Evolutionary conservation across 371 early-diverging fungal genomes (phyloP), one percentile per base, ranked within the genome.

Genomic region (Catenaria anguillulae): DNA sequence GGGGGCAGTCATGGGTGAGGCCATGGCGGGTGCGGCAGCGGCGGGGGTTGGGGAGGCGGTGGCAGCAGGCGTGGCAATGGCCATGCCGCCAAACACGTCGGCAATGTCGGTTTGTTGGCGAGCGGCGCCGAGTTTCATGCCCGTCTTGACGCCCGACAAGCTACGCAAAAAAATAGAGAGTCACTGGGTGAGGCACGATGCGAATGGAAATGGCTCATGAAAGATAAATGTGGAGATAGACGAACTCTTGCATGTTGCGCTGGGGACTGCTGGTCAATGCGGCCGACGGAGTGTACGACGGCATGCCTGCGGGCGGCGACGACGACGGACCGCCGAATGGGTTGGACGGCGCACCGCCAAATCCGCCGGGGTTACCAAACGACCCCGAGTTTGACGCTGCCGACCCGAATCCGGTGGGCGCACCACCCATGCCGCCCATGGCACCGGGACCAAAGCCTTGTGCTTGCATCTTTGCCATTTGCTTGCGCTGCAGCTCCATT

Each of bases 401-500:
- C n/a, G n/a, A n/a, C n/a, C n/a, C n/a, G n/a, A n/a, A n/a, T n/a
- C n/a, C n/a, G n/a, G n/a, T n/a, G n/a, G n/a, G n/a, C n/a, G n/a
- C n/a, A n/a, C n/a, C n/a, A n/a, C n/a, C n/a, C n/a, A n/a, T n/a
- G n/a, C n/a, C n/a, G n/a, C n/a, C n/a, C n/a, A n/a, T n/a, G n/a
- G n/a, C n/a, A n/a, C n/a, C n/a, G n/a, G n/a, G n/a, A n/a, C n/a
- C n/a, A n/a, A n/a, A n/a, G n/a, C n/a, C n/a, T n/a, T n/a, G n/a
- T n/a, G n/a, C n/a, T 12, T 71, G 71, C 29, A 68, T 60, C 33
- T 68, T 75, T 4, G 89, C 91, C 54, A 82, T 80, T 71, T 86
- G 88, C 62, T 86, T 83, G 62, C 83, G 81, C 73, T 93, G 91
- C 78, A 86, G 74, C 35, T 97, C 98, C 70, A 95, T 76, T 68